A percentile compares a stretch with the other conserved stretches of the same genome.
phyloP scores from a whole-genome alignment of 768 basidiomycete genomes.

The Tephrocybe sp. region DNA sequence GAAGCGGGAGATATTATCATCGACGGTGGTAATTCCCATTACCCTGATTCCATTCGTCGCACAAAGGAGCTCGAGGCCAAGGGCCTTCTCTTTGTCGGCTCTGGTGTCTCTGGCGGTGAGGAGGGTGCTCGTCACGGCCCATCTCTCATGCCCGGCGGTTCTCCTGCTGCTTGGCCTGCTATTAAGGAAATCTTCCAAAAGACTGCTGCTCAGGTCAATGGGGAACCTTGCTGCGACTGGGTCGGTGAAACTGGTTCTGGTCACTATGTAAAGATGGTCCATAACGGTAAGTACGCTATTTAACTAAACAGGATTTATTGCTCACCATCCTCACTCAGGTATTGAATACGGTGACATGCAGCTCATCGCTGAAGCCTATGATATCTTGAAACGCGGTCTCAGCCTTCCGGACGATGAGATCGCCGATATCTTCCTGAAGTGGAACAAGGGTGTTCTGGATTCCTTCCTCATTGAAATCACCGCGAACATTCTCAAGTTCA shows the following conservation, averaged over 20 bases:
- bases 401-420: conserved; percentile 86
- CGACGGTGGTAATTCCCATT: conserved; percentile 99
- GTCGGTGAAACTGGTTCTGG: conserved; percentile 94
- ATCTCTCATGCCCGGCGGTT: conserved; percentile 99
- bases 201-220: conserved; percentile 90
- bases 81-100: conserved; percentile 95
- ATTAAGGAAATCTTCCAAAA: conserved; percentile 99
- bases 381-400: conserved; percentile 96
- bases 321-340: conserved; percentile 47
- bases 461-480: conserved; percentile 99
- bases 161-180: conserved; percentile 87
- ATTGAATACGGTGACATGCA: conserved; percentile 99
- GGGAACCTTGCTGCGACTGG: conserved; percentile 99
- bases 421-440: conserved; percentile 87
- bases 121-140: conserved; percentile 97
- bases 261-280: conserved; percentile 99
- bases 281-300: conserved; percentile 63
- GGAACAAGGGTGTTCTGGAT: conserved; percentile 99
- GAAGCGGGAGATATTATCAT: conserved; percentile 98
- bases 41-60: conserved; percentile 96
- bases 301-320: conserved; percentile 4
- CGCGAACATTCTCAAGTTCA: conserved; percentile 93
- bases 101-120: conserved; percentile 98
- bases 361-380: conserved; percentile 97
- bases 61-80: conserved; percentile 89